Evolutionary conservation across 495 filamentous ascomycete genomes (phyloP), one percentile per base, ranked within the genome.

Genomic region (Penicillium herquei): DNA sequence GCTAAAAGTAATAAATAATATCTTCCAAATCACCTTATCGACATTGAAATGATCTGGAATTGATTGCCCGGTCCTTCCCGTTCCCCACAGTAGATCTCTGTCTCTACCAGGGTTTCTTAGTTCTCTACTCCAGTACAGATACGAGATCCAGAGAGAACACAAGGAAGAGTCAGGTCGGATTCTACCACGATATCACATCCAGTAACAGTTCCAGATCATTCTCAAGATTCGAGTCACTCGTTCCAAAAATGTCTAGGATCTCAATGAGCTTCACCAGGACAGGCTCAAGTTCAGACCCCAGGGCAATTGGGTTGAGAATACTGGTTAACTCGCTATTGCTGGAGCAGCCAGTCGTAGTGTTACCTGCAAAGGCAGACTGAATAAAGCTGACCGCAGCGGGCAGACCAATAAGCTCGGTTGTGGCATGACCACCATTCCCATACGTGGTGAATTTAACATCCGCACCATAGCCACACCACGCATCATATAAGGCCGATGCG

Each of bases 361-460:
- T 65, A 8, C 69, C 69, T 0, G 45, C 65, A 61, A 72, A 72
- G 1, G 67, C 67, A 16, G 55, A 26, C 49, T 67, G n/a, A 6
- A 69, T 56, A 44, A 70, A 72, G 0, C 43, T 44, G 37, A 72
- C 55, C 11, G 49, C 60, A 31, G 65, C 61, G 1, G 59, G 59
- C 9, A 72, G 35, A 6, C 47, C 63, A 43, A 71, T 40, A 11
- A 71, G 44, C 30, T 69, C 68, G 3, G 66, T 67, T 1, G 68
- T 65, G 16, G 56, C 59, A 49, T 73, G 68, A 7, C 70, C 70
- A n/a, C 67, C 67, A 26, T 54, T 63, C 0, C 44, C 57, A 30
- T 56, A 70, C 1, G 68, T 66, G 8, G 65, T 73, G 56, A 70
- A 71, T 34, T 65, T 65, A 16, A 73, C 65, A 31, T 49, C 52